A percentile compares a stretch with the other conserved stretches of the same genome.
Conservation (phyloP, 352 stramenopile genomes). For the Pythium sp. region DNA sequence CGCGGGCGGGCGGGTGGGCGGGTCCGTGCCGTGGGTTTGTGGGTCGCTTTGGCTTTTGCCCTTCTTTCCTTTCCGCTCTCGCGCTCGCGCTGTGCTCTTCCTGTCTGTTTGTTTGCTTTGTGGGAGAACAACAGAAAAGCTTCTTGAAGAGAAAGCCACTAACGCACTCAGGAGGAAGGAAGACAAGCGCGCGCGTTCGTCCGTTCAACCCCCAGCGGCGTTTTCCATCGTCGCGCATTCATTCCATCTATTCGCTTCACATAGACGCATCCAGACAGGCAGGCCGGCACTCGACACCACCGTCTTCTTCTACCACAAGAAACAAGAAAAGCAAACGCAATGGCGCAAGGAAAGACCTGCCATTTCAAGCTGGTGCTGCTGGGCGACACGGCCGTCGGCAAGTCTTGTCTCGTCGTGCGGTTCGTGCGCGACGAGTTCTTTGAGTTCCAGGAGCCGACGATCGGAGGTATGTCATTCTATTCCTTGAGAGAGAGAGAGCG, state of each 20-base stretch:
- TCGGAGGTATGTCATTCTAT: slow-evolving; percentile 66
- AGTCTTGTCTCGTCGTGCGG: slow-evolving; percentile 99
- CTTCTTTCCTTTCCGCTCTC: not conserved
- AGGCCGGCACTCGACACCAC: not conserved
- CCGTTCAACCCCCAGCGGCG: not conserved
- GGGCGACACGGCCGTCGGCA: slow-evolving; percentile 98
- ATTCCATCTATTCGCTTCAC: not conserved
- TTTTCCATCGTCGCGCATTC: not conserved
- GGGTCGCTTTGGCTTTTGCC: not conserved
- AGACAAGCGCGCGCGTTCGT: slow-evolving; percentile 14
- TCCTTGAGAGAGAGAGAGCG: not conserved
- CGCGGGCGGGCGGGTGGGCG: too few species aligned
- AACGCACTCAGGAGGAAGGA: not conserved
- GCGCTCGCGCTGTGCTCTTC: not conserved
- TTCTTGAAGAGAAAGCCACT: slow-evolving; percentile 18
- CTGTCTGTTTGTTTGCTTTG: not conserved
- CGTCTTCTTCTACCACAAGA: not conserved
- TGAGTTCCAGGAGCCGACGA: slow-evolving; percentile 98
- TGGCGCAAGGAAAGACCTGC: slow-evolving; percentile 83
- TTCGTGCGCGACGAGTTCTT: slow-evolving; percentile 99
- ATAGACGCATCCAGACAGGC: slow-evolving; percentile 1
- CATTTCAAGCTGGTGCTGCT: slow-evolving; percentile 99
- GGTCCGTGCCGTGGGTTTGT: not conserved
- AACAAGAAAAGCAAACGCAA: slow-evolving; percentile 23
- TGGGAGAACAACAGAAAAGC: slow-evolving; percentile 17